Conservation (phyloP, 805 yeast genomes). For the Candida sithepensis region DNA sequence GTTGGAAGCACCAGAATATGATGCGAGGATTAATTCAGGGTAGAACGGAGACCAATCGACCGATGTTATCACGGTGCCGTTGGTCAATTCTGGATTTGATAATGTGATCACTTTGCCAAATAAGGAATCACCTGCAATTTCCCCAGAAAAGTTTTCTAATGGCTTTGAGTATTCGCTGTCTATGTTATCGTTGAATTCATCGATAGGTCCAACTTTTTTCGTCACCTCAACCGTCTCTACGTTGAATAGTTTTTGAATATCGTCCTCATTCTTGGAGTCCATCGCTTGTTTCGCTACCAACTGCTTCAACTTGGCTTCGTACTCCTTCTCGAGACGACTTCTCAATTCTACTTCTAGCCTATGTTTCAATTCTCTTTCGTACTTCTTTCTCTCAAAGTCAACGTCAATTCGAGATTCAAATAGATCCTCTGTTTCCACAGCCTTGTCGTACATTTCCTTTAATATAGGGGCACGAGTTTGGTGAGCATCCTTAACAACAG, state of each 20-base stretch:
- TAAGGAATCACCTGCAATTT: not conserved
- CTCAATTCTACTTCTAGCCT: constrained; percentile 4
- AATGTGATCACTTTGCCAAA: constrained; percentile 5
- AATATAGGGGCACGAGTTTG: not conserved
- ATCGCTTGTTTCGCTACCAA: constrained; percentile 1
- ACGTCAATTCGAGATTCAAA: constrained; percentile 7
- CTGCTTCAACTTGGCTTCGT: constrained; percentile 1
- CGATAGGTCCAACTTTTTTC: not conserved
- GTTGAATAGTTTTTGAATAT: not conserved
- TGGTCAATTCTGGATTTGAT: constrained; percentile 3
- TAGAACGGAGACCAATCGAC: constrained; percentile 31
- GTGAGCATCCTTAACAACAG: not conserved
- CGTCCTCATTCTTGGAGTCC: not conserved
- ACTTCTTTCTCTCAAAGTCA: constrained; percentile 8
- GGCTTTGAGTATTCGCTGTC: constrained; percentile 22
- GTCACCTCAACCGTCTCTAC: not conserved
- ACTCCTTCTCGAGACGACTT: constrained; percentile 5
- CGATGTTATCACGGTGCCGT: constrained; percentile 18
- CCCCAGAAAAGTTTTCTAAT: not conserved
- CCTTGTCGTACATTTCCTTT: constrained; percentile 13
- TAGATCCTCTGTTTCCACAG: constrained; percentile 17
- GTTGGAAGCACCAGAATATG: constrained; percentile 17
- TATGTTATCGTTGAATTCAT: constrained; percentile 25
- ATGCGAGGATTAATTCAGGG: constrained; percentile 27
- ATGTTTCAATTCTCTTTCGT: constrained; percentile 7